These are phyloP conservation scores for Colletotrichum magnum DNA, from an alignment of 2,329 filamentous ascomycete genomes.

Conservation along the genomic window DNA sequence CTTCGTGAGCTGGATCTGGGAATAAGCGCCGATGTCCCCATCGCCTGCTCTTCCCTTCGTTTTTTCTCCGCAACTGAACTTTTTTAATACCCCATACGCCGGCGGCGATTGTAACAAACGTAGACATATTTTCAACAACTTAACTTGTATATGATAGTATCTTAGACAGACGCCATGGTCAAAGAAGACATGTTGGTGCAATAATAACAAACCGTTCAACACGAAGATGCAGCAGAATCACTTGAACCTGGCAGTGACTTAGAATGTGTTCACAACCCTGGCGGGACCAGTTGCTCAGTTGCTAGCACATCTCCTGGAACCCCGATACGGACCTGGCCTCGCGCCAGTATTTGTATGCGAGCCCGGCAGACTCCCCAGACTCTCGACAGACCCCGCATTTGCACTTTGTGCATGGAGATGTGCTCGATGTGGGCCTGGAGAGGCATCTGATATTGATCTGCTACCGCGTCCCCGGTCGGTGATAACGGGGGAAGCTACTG, in stretches of 20 bases:
- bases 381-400: background rate
- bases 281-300: too few relatives aligned
- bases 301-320: too few relatives aligned
- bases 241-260: too few relatives aligned
- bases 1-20: conserved; percentile 54
- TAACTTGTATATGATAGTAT: background rate
- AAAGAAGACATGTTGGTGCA: background rate
- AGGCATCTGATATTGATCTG: background rate
- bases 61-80: too few relatives aligned
- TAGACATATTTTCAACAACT: background rate
- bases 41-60: too few relatives aligned
- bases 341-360: too few relatives aligned
- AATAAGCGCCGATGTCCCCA: conserved; percentile 40
- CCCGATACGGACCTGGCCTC: too few relatives aligned
- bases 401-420: background rate
- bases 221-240: background rate
- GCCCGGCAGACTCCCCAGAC: background rate
- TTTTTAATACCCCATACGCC: background rate
- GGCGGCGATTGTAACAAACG: background rate
- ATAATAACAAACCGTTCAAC: background rate
- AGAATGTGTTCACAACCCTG: background rate
- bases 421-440: background rate
- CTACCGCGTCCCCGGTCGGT: too few relatives aligned
- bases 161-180: background rate
- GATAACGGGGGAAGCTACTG: too few relatives aligned